These are phyloP conservation scores for Lolium rigidum DNA, from an alignment of 176 grass and related monocot species.

Conservation along the genomic window DNA sequence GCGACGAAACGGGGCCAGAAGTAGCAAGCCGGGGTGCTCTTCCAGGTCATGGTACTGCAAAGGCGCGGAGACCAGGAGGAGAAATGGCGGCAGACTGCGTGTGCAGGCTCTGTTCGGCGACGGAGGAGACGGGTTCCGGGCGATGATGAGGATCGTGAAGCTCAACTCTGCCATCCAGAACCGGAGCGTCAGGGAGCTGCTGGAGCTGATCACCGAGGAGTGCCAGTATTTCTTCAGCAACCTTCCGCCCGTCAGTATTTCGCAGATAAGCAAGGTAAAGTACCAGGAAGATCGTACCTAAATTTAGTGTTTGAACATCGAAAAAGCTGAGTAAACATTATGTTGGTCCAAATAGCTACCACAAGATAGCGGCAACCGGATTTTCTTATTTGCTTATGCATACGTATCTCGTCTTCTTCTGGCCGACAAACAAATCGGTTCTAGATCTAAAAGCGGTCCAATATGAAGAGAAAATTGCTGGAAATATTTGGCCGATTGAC, in stretches of 20 bases:
- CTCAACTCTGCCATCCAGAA: slow-evolving; percentile 79
- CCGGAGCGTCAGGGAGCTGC: slow-evolving; percentile 60
- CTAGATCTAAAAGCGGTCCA: too few relatives aligned
- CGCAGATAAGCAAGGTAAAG: slow-evolving; percentile 57
- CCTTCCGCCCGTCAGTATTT: slow-evolving; percentile 32
- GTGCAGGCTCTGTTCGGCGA: slow-evolving; percentile 26
- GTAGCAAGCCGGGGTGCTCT: neutral
- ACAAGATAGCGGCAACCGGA: too few relatives aligned
- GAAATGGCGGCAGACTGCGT: neutral
- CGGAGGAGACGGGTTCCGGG: slow-evolving; percentile 51
- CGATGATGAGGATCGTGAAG: slow-evolving; percentile 53
- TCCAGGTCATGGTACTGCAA: neutral
- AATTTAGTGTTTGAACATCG: too few relatives aligned
- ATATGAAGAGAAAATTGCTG: too few relatives aligned
- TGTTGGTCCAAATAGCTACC: too few relatives aligned
- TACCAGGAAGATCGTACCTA: too few relatives aligned
- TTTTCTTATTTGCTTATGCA: too few relatives aligned
- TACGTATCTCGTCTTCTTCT: too few relatives aligned
- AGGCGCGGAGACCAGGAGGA: neutral
- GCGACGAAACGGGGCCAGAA: neutral
- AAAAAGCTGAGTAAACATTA: too few relatives aligned
- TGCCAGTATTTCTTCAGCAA: slow-evolving; percentile 43
- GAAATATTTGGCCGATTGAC: too few relatives aligned
- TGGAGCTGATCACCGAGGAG: slow-evolving; percentile 58
- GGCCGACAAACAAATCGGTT: too few relatives aligned